These are phyloP conservation scores for Leccinum arenicola DNA, from an alignment of 768 basidiomycete genomes.

Conservation along the genomic window DNA sequence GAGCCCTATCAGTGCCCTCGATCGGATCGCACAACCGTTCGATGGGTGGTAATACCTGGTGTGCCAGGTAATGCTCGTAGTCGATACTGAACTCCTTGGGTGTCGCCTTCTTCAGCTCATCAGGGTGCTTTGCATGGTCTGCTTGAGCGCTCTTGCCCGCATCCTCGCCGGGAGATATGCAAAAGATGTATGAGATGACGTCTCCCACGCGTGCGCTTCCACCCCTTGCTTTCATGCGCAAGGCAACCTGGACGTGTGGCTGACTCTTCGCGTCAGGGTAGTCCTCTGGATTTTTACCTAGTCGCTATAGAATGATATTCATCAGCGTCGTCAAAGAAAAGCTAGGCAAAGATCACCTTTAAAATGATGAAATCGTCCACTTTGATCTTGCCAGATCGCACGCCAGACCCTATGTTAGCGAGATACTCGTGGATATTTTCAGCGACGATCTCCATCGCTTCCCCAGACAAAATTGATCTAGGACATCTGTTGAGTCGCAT, in stretches of 20 bases:
- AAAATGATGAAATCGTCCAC: too few species aligned
- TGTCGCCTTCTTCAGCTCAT: conserved; percentile 75
- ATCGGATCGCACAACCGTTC: conserved; percentile 96
- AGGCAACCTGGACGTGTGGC: conserved; percentile 37
- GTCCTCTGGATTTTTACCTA: too few species aligned
- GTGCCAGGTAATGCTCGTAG: conserved; percentile 85
- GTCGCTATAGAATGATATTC: too few species aligned
- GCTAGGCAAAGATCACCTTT: too few species aligned
- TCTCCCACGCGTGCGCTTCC: conserved; percentile 81
- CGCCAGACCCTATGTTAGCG: too few species aligned
- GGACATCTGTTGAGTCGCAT: too few species aligned
- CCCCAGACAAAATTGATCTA: too few species aligned
- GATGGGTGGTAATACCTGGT: conserved; percentile 92
- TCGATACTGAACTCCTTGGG: conserved; percentile 69
- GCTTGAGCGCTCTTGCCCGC: conserved; percentile 75
- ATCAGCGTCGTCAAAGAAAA: too few species aligned
- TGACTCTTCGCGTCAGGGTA: too few species aligned
- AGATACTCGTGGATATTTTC: too few species aligned
- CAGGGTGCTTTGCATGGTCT: conserved; percentile 89
- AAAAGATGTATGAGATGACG: conserved; percentile 96
- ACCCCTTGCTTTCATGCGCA: conserved; percentile 84
- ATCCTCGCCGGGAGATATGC: conserved; percentile 71
- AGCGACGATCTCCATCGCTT: too few species aligned
- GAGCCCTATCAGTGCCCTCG: conserved; percentile 88
- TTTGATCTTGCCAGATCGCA: too few species aligned